Base-by-base conservation (phyloP, 306 rosid species). In the Quercus variabilis region DNA sequence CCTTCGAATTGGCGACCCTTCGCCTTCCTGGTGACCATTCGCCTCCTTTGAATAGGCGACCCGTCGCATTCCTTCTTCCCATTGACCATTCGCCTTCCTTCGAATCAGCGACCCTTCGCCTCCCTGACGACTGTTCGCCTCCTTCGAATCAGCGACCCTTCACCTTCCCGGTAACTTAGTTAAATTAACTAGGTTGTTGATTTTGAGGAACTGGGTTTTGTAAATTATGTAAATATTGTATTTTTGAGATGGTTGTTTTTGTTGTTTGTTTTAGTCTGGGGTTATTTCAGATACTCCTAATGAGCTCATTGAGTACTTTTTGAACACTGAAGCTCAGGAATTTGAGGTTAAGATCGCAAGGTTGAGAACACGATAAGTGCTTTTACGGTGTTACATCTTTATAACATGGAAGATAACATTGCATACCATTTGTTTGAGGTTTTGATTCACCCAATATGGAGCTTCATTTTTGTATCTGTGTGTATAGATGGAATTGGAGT, bases 241-340 rank as follows among this genome's bases (percentile, higher is more conserved):
- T 56, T 20, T 23, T 0, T 55, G 28, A 23, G 51, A 63, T 60
- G 76, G 18, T 43, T 71, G 9, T 35, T 67, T 11, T 54, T 68
- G 26, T 35, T 68, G 65, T 31, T 69, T 74, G 31, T 58, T 35
- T 1, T 8, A 88, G 98, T 91, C 97, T 67, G 93, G 98, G 62
- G 72, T 55, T 73, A 77, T 76, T 74, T 98, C 99, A 7, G 93
- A 86, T 60, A 81, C 86, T 55, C 86, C 88, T 0, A 79, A 83
- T 55, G 93, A 83, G 26, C 86, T 95, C 15, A 73, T 92, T 38
- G 98, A 95, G 75, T 95, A 91, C 87, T 85, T 95, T 60, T 92
- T 95, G 38, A 91, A 95, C 78, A 95, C 98, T 6, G 99, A 95
- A 83, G 96, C 99, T 76, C 97, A 87, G 80, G 96, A 95, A 28